Conservation (phyloP, 176 grass and related monocot genomes). For the Musa schizocarpa region DNA sequence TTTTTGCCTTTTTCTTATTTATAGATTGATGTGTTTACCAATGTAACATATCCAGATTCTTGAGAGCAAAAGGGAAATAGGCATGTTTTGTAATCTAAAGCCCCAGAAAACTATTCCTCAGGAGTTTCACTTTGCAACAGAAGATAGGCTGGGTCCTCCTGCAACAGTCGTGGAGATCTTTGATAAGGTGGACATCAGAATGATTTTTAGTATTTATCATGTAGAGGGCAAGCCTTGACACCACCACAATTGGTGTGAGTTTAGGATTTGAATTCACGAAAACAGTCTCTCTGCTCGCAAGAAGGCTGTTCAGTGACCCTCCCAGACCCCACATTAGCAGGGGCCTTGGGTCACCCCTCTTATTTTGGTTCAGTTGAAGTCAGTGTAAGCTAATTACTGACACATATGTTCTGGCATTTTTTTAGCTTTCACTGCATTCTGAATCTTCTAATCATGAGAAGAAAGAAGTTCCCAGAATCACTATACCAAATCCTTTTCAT, state of each 20-base stretch:
- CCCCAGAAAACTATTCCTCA: constrained; percentile 48
- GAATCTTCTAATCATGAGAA: constrained; percentile 44
- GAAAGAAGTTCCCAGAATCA: constrained; percentile 43
- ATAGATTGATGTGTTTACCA: neutral
- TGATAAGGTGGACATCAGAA: constrained; percentile 51
- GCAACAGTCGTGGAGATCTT: constrained; percentile 50
- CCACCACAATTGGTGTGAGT: too few species aligned
- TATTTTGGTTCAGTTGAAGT: neutral
- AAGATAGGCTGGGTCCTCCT: constrained; percentile 57
- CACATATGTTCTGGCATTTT: constrained; percentile 10
- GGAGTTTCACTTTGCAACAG: constrained; percentile 80
- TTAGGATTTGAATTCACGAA: too few species aligned
- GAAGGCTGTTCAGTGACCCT: too few species aligned
- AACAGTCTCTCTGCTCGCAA: too few species aligned
- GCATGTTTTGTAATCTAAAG: constrained; percentile 37
- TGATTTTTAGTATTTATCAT: neutral
- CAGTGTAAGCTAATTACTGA: neutral
- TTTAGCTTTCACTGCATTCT: constrained; percentile 77
- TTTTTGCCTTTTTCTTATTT: neutral
- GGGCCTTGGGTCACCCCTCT: too few species aligned
- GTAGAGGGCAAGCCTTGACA: too few species aligned
- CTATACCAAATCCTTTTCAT: constrained; percentile 80
- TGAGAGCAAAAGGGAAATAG: constrained; percentile 55
- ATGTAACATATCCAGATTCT: constrained; percentile 53
- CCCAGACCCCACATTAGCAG: too few species aligned